These are phyloP conservation scores for Parasarocladium wereldwijsianum DNA, from an alignment of 2,329 filamentous ascomycete genomes.

Conservation along the genomic window DNA sequence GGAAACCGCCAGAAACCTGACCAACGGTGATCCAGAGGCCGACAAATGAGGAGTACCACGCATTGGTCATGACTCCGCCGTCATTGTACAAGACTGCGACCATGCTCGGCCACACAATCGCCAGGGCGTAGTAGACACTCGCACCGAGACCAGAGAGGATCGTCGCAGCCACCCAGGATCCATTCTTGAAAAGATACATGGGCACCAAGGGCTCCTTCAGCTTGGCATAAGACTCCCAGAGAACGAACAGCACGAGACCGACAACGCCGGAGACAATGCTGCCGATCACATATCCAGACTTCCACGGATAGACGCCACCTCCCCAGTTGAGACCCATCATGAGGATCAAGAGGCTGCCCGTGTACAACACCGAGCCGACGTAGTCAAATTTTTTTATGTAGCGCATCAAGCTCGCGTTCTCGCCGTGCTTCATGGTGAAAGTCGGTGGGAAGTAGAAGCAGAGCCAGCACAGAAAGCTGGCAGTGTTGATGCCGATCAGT, in stretches of 20 bases:
- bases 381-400: slow-evolving; percentile 17
- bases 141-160: slow-evolving; percentile 19
- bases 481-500: slow-evolving; percentile 14
- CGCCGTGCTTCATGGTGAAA: slow-evolving; percentile 15
- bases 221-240: slow-evolving; percentile 13
- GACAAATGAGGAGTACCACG: slow-evolving; percentile 14
- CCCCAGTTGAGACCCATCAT: slow-evolving; percentile 18
- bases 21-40: slow-evolving; percentile 14
- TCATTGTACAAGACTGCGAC: slow-evolving; percentile 16
- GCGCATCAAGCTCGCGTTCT: slow-evolving; percentile 10
- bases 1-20: slow-evolving; percentile 12
- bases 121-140: slow-evolving; percentile 22
- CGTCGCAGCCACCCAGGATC: slow-evolving; percentile 15
- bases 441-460: slow-evolving; percentile 19
- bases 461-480: slow-evolving; percentile 14
- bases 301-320: slow-evolving; percentile 17
- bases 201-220: slow-evolving; percentile 20
- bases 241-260: slow-evolving; percentile 11
- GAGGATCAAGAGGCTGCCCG: slow-evolving; percentile 15
- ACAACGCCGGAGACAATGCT: slow-evolving; percentile 14
- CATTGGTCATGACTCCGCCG: slow-evolving; percentile 10
- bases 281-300: slow-evolving; percentile 14
- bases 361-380: slow-evolving; percentile 15
- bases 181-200: slow-evolving; percentile 19
- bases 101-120: slow-evolving; percentile 21